Evolutionary conservation across 495 filamentous ascomycete genomes (phyloP).

Genomic region (Pseudotulostoma volvatum): DNA sequence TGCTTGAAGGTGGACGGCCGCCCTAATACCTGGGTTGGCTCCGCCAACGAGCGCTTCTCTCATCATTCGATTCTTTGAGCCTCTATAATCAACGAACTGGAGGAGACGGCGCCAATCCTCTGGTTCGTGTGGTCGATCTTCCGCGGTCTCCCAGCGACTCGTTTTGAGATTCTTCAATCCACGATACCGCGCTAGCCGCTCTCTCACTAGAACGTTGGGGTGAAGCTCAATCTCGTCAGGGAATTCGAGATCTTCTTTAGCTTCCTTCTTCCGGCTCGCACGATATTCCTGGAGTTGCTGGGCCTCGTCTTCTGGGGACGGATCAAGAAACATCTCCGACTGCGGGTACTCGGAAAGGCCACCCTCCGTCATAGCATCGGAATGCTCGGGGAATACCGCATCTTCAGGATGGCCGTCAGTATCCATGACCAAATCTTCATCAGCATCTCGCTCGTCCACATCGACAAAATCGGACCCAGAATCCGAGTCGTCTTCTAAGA

Average conservation of each 20-base stretch:
- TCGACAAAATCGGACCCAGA: conserved; percentile 74
- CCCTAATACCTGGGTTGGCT: conserved; percentile 63
- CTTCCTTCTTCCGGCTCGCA: conserved; percentile 55
- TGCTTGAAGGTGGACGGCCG: conserved; percentile 61
- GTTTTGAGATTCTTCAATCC: conserved; percentile 80
- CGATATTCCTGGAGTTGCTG: conserved; percentile 65
- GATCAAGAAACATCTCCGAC: conserved; percentile 83
- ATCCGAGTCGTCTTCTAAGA: conserved; percentile 68
- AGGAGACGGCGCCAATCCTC: conserved; percentile 79
- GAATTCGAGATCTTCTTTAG: conserved; percentile 81
- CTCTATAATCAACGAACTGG: conserved; percentile 68
- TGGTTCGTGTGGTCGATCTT: conserved; percentile 72
- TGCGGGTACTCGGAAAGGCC: conserved; percentile 72
- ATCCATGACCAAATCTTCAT: conserved; percentile 33
- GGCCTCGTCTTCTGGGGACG: conserved; percentile 72
- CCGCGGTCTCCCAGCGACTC: conserved; percentile 72
- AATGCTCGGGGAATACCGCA: conserved; percentile 56
- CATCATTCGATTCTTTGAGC: conserved; percentile 53
- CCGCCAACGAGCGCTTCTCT: conserved; percentile 75
- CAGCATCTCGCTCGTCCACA: conserved; percentile 34
- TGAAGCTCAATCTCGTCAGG: conserved; percentile 93
- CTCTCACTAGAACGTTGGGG: conserved; percentile 70
- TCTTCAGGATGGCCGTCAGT: conserved; percentile 48
- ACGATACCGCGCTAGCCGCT: conserved; percentile 70
- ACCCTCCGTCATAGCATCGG: conserved; percentile 56